Conservation (phyloP, 2,329 filamentous ascomycete species). For the Eutypa lata region DNA sequence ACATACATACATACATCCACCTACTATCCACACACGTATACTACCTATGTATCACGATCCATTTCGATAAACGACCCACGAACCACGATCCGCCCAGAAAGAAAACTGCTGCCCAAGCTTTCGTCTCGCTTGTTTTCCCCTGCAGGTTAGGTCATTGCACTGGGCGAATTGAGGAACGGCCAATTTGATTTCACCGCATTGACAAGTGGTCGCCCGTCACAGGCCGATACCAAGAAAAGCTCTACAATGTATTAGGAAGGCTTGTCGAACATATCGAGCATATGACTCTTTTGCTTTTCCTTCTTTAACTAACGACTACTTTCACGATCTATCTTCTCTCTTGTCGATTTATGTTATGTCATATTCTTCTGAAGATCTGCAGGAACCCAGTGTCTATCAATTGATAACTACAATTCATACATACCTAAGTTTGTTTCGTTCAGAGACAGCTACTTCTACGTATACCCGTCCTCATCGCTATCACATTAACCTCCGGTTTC, state of each 20-base stretch:
- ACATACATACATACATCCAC: neutral
- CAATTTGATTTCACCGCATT: slow-evolving; percentile 1
- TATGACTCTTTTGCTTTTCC: neutral
- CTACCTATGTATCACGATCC: neutral
- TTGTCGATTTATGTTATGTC: neutral
- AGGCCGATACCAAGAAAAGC: slow-evolving; percentile 12
- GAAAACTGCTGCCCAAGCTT: neutral
- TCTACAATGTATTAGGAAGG: neutral
- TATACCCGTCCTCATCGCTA: no score
- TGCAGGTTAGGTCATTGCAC: neutral
- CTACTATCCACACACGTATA: no score
- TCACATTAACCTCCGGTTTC: neutral
- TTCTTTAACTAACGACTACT: neutral
- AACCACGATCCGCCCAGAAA: neutral
- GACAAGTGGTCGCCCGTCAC: slow-evolving; percentile 20
- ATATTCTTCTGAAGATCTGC: neutral
- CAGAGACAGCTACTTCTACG: no score
- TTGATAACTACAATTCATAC: no score
- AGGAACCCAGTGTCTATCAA: neutral
- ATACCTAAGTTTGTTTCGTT: no score
- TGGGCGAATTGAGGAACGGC: neutral
- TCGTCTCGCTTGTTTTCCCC: neutral
- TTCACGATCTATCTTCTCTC: neutral
- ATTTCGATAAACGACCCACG: neutral
- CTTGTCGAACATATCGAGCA: neutral